Evolutionary conservation across 495 filamentous ascomycete genomes (phyloP), one percentile per base, ranked within the genome.

Genomic region (Tuber melanosporum): DNA sequence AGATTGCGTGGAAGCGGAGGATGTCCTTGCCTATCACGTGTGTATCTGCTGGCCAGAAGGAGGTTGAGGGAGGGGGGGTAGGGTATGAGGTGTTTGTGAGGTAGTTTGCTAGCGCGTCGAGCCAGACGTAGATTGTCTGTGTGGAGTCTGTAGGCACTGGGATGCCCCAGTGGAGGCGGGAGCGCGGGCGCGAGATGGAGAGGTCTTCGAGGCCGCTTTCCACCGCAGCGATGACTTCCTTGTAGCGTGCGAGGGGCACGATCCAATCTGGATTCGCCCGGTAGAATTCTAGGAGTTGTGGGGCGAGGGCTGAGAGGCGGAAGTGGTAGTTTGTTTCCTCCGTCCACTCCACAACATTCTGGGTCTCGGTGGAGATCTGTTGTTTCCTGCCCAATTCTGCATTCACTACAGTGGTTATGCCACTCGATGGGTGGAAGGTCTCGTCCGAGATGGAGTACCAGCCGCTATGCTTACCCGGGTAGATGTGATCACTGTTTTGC

Each of bases 381-480:
- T 90, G 89, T 78, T 92, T 93, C 2, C 77, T 89, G 87, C 8
- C 96, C 95, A 0, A 94, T 98, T 36, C 89, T 85, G 93, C 91
- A 81, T 95, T 93, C 41, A 93, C 83, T 74, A 90, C 88, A 77
- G 91, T 89, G 79, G 92, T 90, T 43, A 98, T 89, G 77, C 88
- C 87, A 0, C 89, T 88, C 72, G 91, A 88, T 9, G 95, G 93
- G 83, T 97, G 98, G 84, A 95, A 99, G 17, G 95, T 94, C 86
- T 99, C 95, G 83, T 99, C 95, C 84, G 92, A 92, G 72, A 99
- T 92, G 72, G 91, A 95, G 83, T 99, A 99, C 95, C 95, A 99
- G 12, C 95, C 95, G 80, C 92, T 90, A 82, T 98, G 96, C 81
- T 93, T 94, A 12, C 88, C 87, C 57, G 89, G 88, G 85, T 98